Conservation (phyloP, 768 basidiomycete species). For the Omphalotus guepiniiformis region DNA sequence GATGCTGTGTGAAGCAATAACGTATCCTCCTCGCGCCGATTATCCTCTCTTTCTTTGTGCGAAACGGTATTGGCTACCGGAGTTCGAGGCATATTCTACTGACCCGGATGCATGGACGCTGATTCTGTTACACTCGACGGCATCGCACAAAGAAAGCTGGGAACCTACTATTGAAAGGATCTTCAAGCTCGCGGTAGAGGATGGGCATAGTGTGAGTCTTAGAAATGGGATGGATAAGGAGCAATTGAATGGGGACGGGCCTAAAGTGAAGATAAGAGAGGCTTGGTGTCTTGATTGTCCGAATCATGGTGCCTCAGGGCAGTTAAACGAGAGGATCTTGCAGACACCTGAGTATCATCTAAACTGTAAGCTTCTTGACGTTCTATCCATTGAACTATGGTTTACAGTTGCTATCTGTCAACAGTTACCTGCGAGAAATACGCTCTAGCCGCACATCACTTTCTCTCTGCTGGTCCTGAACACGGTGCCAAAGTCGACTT, state of each 20-base stretch:
- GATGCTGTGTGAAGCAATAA: conserved; percentile 17
- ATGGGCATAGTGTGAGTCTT: conserved; percentile 10
- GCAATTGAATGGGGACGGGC: too few species aligned
- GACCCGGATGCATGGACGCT: conserved; percentile 49
- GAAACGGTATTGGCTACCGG: conserved; percentile 51
- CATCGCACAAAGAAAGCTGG: conserved; percentile 76
- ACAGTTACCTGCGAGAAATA: conserved; percentile 67
- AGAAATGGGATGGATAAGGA: not conserved
- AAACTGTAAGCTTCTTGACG: conserved; percentile 34
- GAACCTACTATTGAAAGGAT: conserved; percentile 53
- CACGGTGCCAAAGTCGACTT: conserved; percentile 44
- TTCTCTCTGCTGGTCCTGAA: conserved; percentile 40
- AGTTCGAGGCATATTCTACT: conserved; percentile 28
- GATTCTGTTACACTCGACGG: conserved; percentile 63
- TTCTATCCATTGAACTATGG: not conserved
- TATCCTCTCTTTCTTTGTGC: conserved; percentile 52
- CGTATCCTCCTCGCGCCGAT: conserved; percentile 32
- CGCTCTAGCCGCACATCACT: conserved; percentile 53
- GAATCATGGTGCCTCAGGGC: conserved; percentile 63
- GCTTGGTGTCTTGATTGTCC: conserved; percentile 72
- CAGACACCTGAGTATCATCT: conserved; percentile 38
- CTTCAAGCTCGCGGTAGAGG: conserved; percentile 28
- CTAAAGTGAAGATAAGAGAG: conserved; percentile 45
- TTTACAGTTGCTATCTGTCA: too few species aligned
- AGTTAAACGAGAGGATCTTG: conserved; percentile 47